Base-by-base conservation (phyloP, 164 flowering plant species). In the Chimonanthus salicifolius region DNA sequence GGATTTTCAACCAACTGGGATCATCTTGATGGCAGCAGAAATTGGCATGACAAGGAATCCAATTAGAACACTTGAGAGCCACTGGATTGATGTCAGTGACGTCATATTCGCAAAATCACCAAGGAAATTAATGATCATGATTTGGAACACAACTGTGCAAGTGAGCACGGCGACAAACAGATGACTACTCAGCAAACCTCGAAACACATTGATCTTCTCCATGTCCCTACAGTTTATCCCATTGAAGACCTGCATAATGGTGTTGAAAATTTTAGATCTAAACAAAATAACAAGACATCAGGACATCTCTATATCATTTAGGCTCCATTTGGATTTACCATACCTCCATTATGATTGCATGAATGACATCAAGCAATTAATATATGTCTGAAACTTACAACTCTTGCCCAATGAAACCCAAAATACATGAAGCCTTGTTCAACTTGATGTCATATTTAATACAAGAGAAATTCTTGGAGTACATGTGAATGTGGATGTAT, bases 31-130 rank as follows among this genome's bases (percentile, higher is more conserved):
- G 20, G 83, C 85, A 49, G 91, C 98, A 51, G 94, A 89, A 77
- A 93, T 82, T 7, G 97, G 97, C 97, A 93, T 93, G 69, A 94
- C 86, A 2, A 93, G 86, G 79, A 93, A 89, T 67, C 98, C 98
- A 43, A 93, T 65, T 49, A 85, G 62, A 43, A 93, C 63, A 71
- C 90, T 83, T 0, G 85, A 79, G 33, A 89, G 78, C 98, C 98
- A 93, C 76, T 90, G 97, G 33, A 63, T 77, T 71, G 71, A 76
- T 51, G 82, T 87, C 69, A 91, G 97, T 8, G 97, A 97, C 44
- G 80, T 60, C 44, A 97, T 93, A 84, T 80, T 91, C 9, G 98
- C 95, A 77, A 90, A 90, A 51, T 89, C 77, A 58, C 98, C 97
- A 49, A 93, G 84, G 71, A 82, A 86, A 77, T 93, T 86, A 3